Percentiles rank a stretch among this genome's conserved stretches.
These are phyloP conservation scores for Lactarius trivialis DNA, from an alignment of 768 basidiomycete genomes.

Conservation along the genomic window DNA sequence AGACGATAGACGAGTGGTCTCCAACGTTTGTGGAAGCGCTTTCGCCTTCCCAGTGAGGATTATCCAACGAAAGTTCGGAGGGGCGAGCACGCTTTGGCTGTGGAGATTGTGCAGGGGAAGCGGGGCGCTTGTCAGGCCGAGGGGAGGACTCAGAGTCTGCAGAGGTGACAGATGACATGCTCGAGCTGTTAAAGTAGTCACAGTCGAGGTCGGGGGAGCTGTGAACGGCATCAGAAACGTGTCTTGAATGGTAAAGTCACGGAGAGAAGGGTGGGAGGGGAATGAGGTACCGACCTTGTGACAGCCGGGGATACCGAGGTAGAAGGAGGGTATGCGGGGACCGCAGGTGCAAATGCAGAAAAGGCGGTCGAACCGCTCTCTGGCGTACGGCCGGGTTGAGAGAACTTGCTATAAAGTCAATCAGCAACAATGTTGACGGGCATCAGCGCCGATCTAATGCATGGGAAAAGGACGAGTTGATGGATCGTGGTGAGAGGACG, in stretches of 20 bases:
- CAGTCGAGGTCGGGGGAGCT: conserved; percentile 42
- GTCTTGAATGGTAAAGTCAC: neutral
- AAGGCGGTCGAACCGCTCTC: conserved; percentile 14
- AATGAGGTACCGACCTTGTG: conserved; percentile 17
- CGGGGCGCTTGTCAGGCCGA: conserved; percentile 52
- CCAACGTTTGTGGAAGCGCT: conserved; percentile 23
- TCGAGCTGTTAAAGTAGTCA: conserved; percentile 44
- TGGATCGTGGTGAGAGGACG: conserved; percentile 16
- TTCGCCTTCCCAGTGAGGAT: conserved; percentile 26
- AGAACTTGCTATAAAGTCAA: conserved; percentile 25
- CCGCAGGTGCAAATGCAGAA: conserved; percentile 14
- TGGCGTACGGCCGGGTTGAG: conserved; percentile 11
- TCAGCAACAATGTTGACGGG: conserved; percentile 18
- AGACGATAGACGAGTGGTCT: conserved; percentile 36
- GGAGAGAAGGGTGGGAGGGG: conserved; percentile 1
- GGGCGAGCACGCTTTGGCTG: conserved; percentile 46
- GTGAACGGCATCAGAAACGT: conserved; percentile 3
- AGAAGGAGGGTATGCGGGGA: conserved; percentile 14
- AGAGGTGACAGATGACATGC: conserved; percentile 76
- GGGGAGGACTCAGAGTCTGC: conserved; percentile 60
- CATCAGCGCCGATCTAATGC: conserved; percentile 18
- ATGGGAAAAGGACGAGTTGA: conserved; percentile 17
- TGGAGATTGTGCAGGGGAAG: conserved; percentile 38
- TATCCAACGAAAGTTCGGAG: conserved; percentile 24
- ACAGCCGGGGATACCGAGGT: conserved; percentile 23